A percentile compares a stretch with the other conserved stretches of the same genome.
phyloP scores from a whole-genome alignment of 805 yeast species.

The Wickerhamomyces sydowiorum region DNA sequence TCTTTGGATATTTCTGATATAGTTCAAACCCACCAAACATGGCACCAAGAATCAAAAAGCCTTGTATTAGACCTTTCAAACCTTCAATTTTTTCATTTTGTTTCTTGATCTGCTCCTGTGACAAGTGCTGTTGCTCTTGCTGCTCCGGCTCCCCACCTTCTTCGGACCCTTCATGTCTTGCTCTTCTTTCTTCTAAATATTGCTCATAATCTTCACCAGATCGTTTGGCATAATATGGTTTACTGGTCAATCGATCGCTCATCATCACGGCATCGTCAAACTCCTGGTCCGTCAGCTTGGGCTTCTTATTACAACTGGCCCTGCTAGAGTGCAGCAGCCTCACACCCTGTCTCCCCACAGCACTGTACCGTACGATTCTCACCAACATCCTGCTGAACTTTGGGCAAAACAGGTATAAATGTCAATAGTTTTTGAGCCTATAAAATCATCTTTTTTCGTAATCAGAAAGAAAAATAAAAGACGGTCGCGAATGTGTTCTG shows the following conservation, averaged over 20 bases:
- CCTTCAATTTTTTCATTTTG: constrained; percentile 35
- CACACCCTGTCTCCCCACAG: neutral
- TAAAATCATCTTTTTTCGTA: too few relatives aligned
- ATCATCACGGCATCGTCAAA: constrained; percentile 29
- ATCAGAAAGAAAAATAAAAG: neutral
- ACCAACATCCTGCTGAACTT: too few relatives aligned
- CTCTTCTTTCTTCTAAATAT: neutral
- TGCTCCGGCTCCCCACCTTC: constrained; percentile 18
- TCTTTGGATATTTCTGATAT: constrained; percentile 28
- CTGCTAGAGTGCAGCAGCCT: neutral
- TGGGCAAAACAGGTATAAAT: too few relatives aligned
- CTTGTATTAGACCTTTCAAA: constrained; percentile 35
- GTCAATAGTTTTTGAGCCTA: too few relatives aligned
- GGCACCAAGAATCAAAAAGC: constrained; percentile 33
- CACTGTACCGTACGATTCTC: too few relatives aligned
- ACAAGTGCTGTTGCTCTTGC: constrained; percentile 11
- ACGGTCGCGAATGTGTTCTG: neutral
- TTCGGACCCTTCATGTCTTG: neutral
- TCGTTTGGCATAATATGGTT: constrained; percentile 25
- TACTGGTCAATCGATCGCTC: constrained; percentile 19
- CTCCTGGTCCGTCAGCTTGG: constrained; percentile 20
- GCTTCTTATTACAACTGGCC: neutral
- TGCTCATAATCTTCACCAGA: neutral
- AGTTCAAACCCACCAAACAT: constrained; percentile 36
- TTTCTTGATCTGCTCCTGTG: constrained; percentile 17